These are phyloP conservation scores for Sugiyamaella boreocaroliniensis DNA, from an alignment of 805 yeast genomes.

Conservation along the genomic window DNA sequence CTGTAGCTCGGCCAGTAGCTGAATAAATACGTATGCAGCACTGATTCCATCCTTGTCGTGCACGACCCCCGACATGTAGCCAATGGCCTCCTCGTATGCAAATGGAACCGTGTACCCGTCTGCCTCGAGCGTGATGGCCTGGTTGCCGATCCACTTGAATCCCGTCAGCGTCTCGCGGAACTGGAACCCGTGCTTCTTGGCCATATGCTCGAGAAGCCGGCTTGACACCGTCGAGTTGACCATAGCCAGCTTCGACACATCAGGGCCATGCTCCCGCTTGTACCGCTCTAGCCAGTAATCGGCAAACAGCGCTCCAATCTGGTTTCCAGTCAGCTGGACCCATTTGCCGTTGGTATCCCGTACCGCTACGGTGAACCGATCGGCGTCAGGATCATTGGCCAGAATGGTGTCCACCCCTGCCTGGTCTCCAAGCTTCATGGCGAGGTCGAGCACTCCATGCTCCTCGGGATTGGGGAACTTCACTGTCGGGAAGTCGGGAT, in stretches of 20 bases:
- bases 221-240: slow-evolving; percentile 91
- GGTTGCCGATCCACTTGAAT: slow-evolving; percentile 95
- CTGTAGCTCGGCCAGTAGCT: slow-evolving; percentile 52
- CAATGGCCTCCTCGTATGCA: slow-evolving; percentile 94
- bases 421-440: slow-evolving; percentile 55
- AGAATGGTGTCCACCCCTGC: slow-evolving; percentile 50
- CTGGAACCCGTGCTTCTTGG: slow-evolving; percentile 50
- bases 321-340: slow-evolving; percentile 86
- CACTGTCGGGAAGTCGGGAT: slow-evolving; percentile 83
- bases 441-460: slow-evolving; percentile 76
- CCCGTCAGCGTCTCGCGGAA: slow-evolving; percentile 87
- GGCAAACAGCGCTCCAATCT: slow-evolving; percentile 81
- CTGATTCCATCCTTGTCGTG: slow-evolving; percentile 92
- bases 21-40: slow-evolving; percentile 71
- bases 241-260: slow-evolving; percentile 41
- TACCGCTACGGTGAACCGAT: slow-evolving; percentile 78
- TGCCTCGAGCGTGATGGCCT: slow-evolving; percentile 62
- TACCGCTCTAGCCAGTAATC: slow-evolving; percentile 44
- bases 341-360: slow-evolving; percentile 43
- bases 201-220: slow-evolving; percentile 67
- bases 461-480: slow-evolving; percentile 95
- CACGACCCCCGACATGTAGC: slow-evolving; percentile 78
- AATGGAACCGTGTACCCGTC: slow-evolving; percentile 71
- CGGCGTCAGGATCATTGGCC: slow-evolving; percentile 97
- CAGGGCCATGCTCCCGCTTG: slow-evolving; percentile 12